phyloP scores from a whole-genome alignment of 306 rosid genomes.

The Acacia acuminata region DNA sequence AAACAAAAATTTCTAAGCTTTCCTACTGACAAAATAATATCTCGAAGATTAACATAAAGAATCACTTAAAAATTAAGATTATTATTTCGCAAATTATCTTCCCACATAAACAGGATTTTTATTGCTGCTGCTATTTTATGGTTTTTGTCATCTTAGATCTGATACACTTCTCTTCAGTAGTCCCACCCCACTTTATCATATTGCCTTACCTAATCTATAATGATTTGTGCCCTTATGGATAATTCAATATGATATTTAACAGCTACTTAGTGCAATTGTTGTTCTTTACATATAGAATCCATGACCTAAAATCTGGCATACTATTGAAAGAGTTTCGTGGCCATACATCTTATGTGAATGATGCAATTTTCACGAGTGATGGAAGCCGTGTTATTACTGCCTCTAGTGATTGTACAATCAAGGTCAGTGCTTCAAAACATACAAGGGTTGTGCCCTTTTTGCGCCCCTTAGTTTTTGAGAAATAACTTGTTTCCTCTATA shows the following conservation, averaged over 20 bases:
- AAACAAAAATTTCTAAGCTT: neutral
- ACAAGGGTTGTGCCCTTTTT: neutral
- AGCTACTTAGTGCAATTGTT: conserved; percentile 23
- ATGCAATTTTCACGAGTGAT: conserved; percentile 87
- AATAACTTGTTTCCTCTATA: conserved; percentile 8
- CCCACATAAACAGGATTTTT: neutral
- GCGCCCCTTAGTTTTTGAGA: conserved; percentile 5
- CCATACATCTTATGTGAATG: conserved; percentile 88
- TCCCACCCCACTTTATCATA: too few relatives aligned
- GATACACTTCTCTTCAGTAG: neutral
- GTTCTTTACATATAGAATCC: conserved; percentile 59
- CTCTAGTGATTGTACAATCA: conserved; percentile 96
- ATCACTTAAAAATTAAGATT: neutral
- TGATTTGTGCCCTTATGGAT: neutral
- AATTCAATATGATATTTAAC: conserved; percentile 11
- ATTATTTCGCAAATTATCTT: neutral
- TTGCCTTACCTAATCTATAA: neutral
- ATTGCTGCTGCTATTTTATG: neutral
- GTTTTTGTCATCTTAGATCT: neutral
- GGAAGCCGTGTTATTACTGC: conserved; percentile 91
- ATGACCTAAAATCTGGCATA: conserved; percentile 96
- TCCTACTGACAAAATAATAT: neutral
- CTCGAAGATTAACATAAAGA: neutral
- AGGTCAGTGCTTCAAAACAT: conserved; percentile 50
- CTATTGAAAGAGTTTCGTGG: conserved; percentile 96